Base-by-base conservation (phyloP, 257 asterid species). In the Rubia yunnanensis region DNA sequence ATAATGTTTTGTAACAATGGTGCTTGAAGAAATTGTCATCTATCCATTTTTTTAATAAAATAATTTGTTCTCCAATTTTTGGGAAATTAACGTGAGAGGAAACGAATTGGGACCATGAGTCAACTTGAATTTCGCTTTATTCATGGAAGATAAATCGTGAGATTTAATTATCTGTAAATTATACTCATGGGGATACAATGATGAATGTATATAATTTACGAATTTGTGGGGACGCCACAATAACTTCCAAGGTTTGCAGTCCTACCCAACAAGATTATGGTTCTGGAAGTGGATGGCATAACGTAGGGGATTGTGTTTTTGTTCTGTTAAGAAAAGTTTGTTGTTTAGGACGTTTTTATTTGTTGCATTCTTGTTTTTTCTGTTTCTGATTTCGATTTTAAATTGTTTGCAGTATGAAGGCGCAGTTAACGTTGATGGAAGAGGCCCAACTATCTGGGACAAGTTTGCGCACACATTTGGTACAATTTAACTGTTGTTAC, bases 401-500 rank as follows among this genome's bases (percentile, higher is more conserved):
- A 39, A 39, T 10, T 7, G 7, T 36, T 32, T 71, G 65, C 79
- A 92, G 98, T 81, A 81, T 64, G 96, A 92, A 81, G 96, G 98
- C 68, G 95, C 95, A 17, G 94, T 88, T 39, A 85, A 83, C 53
- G 92, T 53, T 71, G 96, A 74, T 54, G 98, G 98, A 74, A 86
- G 90, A 59, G 98, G 98, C 26, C 70, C 58, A 58, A 79, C 94
- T 9, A 74, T 88, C 23, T 91, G 96, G 98, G 98, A 91, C 77
- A 83, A 65, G 58, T 91, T 83, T 84, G 89, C 96, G 27, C 96
- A 85, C 68, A 15, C 88, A 22, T 75, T 75, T 52, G 98, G 96
- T 91, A 83, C 66, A 17, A 20, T 20, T 18, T 7, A 50, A 50
- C 10, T 20, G 28, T 24, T 54, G 3, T 32, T 31, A 1, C 64